Evolutionary conservation across 2,329 filamentous ascomycete genomes (phyloP), one percentile per base, ranked within the genome.

Genomic region (Penicillium sp.): DNA sequence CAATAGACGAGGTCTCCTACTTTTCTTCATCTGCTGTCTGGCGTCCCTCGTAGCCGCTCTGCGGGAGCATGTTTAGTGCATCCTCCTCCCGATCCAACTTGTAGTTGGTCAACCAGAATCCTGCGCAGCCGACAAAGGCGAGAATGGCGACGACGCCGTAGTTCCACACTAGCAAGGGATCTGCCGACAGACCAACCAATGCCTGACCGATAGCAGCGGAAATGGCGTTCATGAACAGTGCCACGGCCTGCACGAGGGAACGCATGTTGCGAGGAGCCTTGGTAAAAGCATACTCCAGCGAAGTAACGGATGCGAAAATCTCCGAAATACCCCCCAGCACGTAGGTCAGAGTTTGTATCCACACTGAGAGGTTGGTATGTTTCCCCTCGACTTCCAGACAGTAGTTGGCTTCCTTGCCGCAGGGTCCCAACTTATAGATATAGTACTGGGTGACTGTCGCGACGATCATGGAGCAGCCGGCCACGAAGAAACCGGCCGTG

Each of bases 211-310:
- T 73, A 31, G 87, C 87, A 27, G 84, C 78, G 1, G 84, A 83
- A 59, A 91, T 78, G 51, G 87, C 87, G 27, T 78, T 85, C 79
- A 83, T 89, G 75, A 88, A 85, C 35, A 90, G 78, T 65, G 85
- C 85, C 62, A 90, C 76, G 18, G 82, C 81, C 70, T 75, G 79
- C 11, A 92, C 86, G n/a, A 91, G 78, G 1, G 85, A 88, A 58
- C 87, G 85, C 88, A 92, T 92, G 75, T 90, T 90, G 64, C 81
- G 83, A 24, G 88, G 88, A 0, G 87, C 87, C 72, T 90, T 89
- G 68, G 85, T 86, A 75, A 85, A 91, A 30, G 88, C 88, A 57
- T 89, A 90, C 67, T 90, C 88, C 57, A 88, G 82, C 1, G 84
- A 84, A 3, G 81, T 84, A 51, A 84, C 77, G 10, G 76, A 80